Base-by-base conservation (phyloP, 345 rosid species). In the Eucalyptus tenuipes region DNA sequence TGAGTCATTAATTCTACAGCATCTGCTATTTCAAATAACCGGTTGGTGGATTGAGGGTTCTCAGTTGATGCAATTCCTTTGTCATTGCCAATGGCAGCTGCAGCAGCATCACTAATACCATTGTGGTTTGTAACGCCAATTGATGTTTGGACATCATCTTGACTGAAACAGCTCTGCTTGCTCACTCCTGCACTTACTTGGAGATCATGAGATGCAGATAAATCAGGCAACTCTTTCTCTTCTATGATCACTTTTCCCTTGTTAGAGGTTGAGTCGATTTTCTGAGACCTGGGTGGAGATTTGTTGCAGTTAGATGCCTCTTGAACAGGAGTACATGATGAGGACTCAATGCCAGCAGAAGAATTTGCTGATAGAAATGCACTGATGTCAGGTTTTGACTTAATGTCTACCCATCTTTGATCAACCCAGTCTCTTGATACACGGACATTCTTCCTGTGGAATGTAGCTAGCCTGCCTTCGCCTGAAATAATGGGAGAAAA, bases 401-500 rank as follows among this genome's bases (percentile, higher is more conserved):
- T 88, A 47, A 92, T 87, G 55, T 92, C 91, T 79, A 92, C 90
- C 95, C 95, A 93, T 88, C 87, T 92, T 93, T 87, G 86, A 44
- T 87, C 88, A 61, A 91, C 85, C 95, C 95, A 93, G 71, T 93
- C 94, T 90, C 87, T 93, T 42, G 95, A 93, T 75, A 25, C 88
- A 87, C 95, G 87, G 29, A 91, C 68, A 86, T 90, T 52, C 89
- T 91, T 89, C 87, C 27, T 89, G 29, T 84, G 88, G 80, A 92
- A 89, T 50, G 75, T 87, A 87, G 92, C 57, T 29, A 88, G 64
- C 89, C 27, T 92, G 40, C 84, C 92, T 89, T 93, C 93, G 79
- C 92, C 95, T 92, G 90, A 87, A 88, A 59, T 53, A 27, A 31
- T 86, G 71, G 75, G n/a, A 25, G 75, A 37, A 85, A 85, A 29